These are phyloP conservation scores for Coemansia sp. DNA, from an alignment of 192 early-diverging fungal species.

Conservation along the genomic window DNA sequence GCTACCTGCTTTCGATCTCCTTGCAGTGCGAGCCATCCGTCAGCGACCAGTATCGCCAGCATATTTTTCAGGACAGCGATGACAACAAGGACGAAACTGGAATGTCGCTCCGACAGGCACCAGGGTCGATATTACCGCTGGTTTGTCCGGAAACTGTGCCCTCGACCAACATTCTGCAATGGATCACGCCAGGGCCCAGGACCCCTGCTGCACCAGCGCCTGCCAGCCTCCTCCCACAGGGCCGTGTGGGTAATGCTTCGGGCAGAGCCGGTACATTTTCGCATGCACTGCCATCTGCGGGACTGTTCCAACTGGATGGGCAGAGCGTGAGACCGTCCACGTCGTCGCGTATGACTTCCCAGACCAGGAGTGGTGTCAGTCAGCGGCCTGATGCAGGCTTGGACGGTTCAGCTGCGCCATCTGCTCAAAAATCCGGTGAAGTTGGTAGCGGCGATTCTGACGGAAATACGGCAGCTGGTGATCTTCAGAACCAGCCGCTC, in stretches of 20 bases:
- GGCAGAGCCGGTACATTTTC: constrained; percentile 49
- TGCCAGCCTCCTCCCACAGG: constrained; percentile 11
- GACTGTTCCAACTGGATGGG: not conserved
- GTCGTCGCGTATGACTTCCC: constrained; percentile 11
- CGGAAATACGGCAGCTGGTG: not conserved
- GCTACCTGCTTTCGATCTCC: constrained; percentile 48
- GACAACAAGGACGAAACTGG: constrained; percentile 18
- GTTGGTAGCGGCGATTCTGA: constrained; percentile 6
- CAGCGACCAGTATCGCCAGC: constrained; percentile 49
- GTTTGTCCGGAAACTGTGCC: constrained; percentile 56
- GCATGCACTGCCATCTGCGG: constrained; percentile 12
- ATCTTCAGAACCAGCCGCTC: constrained; percentile 8
- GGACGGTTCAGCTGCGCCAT: not conserved
- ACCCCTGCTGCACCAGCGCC: constrained; percentile 24
- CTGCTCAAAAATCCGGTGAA: not conserved
- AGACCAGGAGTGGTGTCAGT: not conserved
- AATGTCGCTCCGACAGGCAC: constrained; percentile 41
- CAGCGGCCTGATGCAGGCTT: not conserved
- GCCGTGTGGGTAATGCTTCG: constrained; percentile 16
- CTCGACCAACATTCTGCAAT: constrained; percentile 53
- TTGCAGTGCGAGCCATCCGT: constrained; percentile 53
- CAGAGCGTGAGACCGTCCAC: not conserved
- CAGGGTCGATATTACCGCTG: constrained; percentile 53
- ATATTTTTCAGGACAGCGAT: constrained; percentile 14
- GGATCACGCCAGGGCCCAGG: constrained; percentile 47